phyloP scores from a whole-genome alignment of 2,329 filamentous ascomycete genomes.

The Penicillium italicum region DNA sequence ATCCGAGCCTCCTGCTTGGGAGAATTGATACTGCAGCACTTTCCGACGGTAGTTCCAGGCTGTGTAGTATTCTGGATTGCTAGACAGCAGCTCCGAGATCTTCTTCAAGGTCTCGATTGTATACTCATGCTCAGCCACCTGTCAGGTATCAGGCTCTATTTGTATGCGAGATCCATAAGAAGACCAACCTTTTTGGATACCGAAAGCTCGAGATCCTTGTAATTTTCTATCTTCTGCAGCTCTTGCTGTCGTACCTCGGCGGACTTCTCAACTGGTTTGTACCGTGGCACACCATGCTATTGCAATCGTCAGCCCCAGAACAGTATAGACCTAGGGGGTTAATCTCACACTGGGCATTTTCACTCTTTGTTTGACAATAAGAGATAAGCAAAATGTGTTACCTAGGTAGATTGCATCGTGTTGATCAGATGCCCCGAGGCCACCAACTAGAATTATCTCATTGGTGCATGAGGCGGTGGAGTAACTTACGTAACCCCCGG shows the following conservation, averaged over 20 bases:
- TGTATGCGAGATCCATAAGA: not conserved
- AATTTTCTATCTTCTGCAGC: constrained; percentile 69
- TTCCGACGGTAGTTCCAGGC: constrained; percentile 60
- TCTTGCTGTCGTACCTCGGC: constrained; percentile 70
- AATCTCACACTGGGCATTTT: constrained; percentile 6
- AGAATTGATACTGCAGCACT: constrained; percentile 61
- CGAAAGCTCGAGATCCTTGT: constrained; percentile 66
- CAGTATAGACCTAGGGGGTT: not conserved
- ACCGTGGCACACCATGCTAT: constrained; percentile 81
- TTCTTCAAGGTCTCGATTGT: constrained; percentile 43
- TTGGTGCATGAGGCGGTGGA: not conserved
- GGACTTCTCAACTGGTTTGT: constrained; percentile 57
- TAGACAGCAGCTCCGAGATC: constrained; percentile 43
- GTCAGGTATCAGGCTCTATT: constrained; percentile 11
- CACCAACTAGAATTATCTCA: not conserved
- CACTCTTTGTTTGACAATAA: not conserved
- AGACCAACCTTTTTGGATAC: constrained; percentile 62
- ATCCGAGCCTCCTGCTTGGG: constrained; percentile 25
- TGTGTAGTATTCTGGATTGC: constrained; percentile 50
- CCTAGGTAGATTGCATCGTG: not conserved
- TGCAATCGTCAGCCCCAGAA: constrained; percentile 23
- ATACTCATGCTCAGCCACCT: constrained; percentile 42
- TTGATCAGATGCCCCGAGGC: not conserved
- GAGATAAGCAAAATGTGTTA: not conserved
- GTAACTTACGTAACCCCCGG: not conserved